A percentile compares a stretch with the other conserved stretches of the same genome.
Evolutionary conservation across 1,284 basidiomycete species (phyloP).

Genomic region (Phylloboletellus chloephorus): DNA sequence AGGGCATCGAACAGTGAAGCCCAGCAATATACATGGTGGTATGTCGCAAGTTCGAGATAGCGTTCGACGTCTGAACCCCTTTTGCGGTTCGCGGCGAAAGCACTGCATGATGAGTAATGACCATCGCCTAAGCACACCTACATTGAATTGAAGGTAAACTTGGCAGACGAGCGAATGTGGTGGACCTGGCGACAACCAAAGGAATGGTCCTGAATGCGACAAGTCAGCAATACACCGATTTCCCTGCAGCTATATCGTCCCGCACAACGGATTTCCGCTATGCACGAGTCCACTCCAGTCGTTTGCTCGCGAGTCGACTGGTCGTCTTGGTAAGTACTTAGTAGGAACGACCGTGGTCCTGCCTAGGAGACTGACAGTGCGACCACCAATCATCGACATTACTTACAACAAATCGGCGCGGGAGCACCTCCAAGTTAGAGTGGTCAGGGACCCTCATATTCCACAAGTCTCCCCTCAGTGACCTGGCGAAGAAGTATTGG

Average conservation of each 20-base stretch:
- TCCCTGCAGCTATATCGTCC: too few relatives aligned
- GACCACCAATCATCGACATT: neutral
- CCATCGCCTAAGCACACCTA: conserved; percentile 3
- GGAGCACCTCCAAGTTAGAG: too few relatives aligned
- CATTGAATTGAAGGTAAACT: too few relatives aligned
- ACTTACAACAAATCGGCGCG: too few relatives aligned
- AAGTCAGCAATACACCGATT: too few relatives aligned
- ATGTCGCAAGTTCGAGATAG: conserved; percentile 8
- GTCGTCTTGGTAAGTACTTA: too few relatives aligned
- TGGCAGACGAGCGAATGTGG: too few relatives aligned
- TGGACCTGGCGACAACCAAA: too few relatives aligned
- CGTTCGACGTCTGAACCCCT: conserved; percentile 11
- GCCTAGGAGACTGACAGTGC: neutral
- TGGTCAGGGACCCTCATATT: neutral
- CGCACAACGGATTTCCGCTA: too few relatives aligned
- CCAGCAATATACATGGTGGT: conserved; percentile 30
- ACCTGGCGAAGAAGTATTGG: neutral
- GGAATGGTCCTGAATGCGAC: neutral
- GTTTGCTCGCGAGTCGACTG: too few relatives aligned
- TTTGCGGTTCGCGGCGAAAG: conserved; percentile 12
- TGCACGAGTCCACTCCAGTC: too few relatives aligned
- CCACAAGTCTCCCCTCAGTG: neutral
- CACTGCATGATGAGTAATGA: conserved; percentile 22
- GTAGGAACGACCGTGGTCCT: neutral
- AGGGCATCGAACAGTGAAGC: conserved; percentile 14